Evolutionary conservation across 768 basidiomycete genomes (phyloP).

Genomic region (Pulveroboletus sp.): DNA sequence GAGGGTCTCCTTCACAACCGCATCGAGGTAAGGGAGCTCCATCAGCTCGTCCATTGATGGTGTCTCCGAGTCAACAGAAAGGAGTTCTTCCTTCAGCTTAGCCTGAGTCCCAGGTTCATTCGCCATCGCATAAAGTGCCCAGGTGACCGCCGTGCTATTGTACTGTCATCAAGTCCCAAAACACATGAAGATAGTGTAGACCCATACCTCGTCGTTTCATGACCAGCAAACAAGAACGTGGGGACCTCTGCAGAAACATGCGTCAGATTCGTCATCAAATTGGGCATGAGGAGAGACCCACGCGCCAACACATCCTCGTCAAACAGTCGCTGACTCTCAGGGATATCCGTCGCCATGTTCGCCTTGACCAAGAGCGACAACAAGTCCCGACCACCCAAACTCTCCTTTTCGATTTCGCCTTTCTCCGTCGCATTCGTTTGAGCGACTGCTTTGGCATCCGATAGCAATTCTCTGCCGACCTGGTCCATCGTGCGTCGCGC

Average conservation of each 20-base stretch:
- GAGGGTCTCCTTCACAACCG: slow-evolving; percentile 55
- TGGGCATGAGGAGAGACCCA: slow-evolving; percentile 25
- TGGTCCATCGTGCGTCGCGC: slow-evolving; percentile 42
- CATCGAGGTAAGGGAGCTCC: slow-evolving; percentile 63
- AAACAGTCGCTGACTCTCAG: slow-evolving; percentile 48
- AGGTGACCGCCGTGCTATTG: too few species aligned
- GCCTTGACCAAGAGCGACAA: slow-evolving; percentile 57
- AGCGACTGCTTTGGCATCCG: slow-evolving; percentile 43
- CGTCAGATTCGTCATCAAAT: not conserved
- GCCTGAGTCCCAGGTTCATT: too few species aligned
- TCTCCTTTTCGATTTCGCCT: slow-evolving; percentile 32
- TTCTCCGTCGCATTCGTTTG: slow-evolving; percentile 18
- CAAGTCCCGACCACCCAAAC: slow-evolving; percentile 46
- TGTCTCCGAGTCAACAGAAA: slow-evolving; percentile 45
- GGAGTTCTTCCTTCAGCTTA: slow-evolving; percentile 57
- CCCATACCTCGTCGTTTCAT: slow-evolving; percentile 50
- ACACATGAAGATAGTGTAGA: not conserved
- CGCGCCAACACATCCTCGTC: slow-evolving; percentile 59
- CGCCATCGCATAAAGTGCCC: too few species aligned
- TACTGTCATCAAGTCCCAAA: not conserved
- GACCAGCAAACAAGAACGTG: slow-evolving; percentile 56
- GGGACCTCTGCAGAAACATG: slow-evolving; percentile 43
- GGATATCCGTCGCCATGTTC: slow-evolving; percentile 58
- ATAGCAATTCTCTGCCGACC: slow-evolving; percentile 46
- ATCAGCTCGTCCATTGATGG: slow-evolving; percentile 69